phyloP scores from a whole-genome alignment of 306 rosid species.

The apple (Malus domestica) region DNA sequence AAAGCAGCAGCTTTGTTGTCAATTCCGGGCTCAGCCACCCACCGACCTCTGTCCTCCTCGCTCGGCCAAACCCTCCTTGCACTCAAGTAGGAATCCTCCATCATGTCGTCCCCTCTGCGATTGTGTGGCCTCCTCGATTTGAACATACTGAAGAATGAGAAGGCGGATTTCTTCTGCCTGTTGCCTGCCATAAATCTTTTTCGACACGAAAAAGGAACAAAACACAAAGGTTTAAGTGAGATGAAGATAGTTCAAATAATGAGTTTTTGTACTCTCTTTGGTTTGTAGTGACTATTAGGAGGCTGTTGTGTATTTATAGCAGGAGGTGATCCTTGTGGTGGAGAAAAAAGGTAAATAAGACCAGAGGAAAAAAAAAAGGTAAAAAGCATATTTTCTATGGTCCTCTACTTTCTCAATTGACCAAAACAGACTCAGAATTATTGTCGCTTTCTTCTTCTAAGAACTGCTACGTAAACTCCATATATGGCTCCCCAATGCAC shows the following conservation, averaged over 20 bases:
- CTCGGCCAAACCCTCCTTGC: conserved; percentile 63
- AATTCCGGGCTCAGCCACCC: conserved; percentile 71
- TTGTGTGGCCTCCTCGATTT: conserved; percentile 23
- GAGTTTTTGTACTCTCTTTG: conserved; percentile 8
- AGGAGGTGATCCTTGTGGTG: conserved; percentile 4
- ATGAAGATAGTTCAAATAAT: conserved; percentile 11
- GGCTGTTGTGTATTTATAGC: conserved; percentile 34
- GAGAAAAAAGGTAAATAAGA: conserved; percentile 5
- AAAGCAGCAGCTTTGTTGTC: conserved; percentile 54
- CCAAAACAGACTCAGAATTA: not conserved
- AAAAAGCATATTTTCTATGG: conserved; percentile 29
- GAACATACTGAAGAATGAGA: conserved; percentile 59
- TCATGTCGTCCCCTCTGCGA: conserved; percentile 14
- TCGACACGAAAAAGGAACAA: not conserved
- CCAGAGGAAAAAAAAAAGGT: not conserved
- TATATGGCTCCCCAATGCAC: no score
- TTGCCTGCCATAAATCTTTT: conserved; percentile 42
- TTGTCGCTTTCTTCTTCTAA: not conserved
- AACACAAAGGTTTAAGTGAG: not conserved
- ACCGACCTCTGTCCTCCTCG: conserved; percentile 54
- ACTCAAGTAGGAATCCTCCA: conserved; percentile 34
- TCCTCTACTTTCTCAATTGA: conserved; percentile 28
- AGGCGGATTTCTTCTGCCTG: conserved; percentile 53
- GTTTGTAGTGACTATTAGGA: conserved; percentile 7
- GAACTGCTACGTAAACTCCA: not conserved